Percentiles rank a stretch among this genome's conserved stretches.
These are phyloP conservation scores for Myotisia sp. DNA, from an alignment of 2,329 filamentous ascomycete genomes.

Conservation along the genomic window DNA sequence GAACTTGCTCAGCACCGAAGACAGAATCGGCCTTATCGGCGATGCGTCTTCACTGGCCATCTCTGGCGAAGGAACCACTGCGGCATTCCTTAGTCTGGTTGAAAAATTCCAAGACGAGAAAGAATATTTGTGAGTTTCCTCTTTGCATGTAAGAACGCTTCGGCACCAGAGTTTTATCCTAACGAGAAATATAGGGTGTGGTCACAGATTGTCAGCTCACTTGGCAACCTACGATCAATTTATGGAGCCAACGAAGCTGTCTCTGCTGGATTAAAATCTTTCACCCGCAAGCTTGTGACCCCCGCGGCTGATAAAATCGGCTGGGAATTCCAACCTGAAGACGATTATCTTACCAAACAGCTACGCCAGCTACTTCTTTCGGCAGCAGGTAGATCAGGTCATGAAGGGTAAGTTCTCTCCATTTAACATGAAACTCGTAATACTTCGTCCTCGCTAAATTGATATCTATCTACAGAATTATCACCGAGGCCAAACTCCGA, in stretches of 20 bases:
- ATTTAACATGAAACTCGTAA: neutral
- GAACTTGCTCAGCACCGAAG: conserved; percentile 61
- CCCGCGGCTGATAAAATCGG: conserved; percentile 65
- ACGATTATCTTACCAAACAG: conserved; percentile 70
- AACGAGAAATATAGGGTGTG: conserved; percentile 47
- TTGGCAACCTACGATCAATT: conserved; percentile 66
- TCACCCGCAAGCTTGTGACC: conserved; percentile 61
- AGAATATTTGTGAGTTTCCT: conserved; percentile 52
- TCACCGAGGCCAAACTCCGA: conserved; percentile 58
- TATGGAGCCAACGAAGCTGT: conserved; percentile 65
- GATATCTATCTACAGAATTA: conserved; percentile 45
- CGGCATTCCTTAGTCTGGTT: conserved; percentile 67
- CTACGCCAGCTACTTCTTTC: conserved; percentile 68
- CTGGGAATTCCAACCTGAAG: conserved; percentile 65
- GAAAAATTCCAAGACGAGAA: conserved; percentile 70
- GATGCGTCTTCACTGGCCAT: conserved; percentile 82
- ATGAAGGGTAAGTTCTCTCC: conserved; percentile 49
- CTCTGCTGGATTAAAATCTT: conserved; percentile 59
- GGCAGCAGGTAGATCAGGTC: conserved; percentile 59
- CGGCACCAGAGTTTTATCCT: conserved; percentile 9
- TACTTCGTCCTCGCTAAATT: conserved; percentile 3
- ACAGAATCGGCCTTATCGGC: conserved; percentile 84
- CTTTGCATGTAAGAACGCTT: neutral
- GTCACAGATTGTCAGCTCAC: conserved; percentile 65
- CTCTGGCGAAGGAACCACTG: conserved; percentile 68